These are phyloP conservation scores for Diaporthe sp. DNA, from an alignment of 2,329 filamentous ascomycete genomes.

Conservation along the genomic window DNA sequence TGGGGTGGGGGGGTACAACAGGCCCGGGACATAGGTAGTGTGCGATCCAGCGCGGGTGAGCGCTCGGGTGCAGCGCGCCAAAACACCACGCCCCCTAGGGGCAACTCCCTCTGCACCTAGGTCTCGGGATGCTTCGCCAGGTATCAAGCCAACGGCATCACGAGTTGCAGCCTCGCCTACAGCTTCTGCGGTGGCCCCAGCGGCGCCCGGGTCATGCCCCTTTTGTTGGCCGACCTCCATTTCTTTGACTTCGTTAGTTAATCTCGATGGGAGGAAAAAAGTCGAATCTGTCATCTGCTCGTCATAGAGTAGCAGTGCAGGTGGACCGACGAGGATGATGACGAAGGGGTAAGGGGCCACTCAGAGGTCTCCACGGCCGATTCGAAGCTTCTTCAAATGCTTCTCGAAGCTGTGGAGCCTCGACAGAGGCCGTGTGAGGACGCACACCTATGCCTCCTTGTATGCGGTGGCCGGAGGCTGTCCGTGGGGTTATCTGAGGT, in stretches of 20 bases:
- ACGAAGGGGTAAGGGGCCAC: slow-evolving; percentile 16
- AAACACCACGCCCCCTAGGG: background rate
- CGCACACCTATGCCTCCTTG: background rate
- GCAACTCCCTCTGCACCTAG: too few species aligned
- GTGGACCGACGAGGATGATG: slow-evolving; percentile 28
- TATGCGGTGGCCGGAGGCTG: background rate
- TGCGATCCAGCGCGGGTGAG: too few species aligned
- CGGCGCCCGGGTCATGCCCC: background rate
- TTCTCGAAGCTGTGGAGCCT: slow-evolving; percentile 15
- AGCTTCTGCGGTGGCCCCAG: background rate
- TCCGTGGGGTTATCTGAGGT: slow-evolving; percentile 10
- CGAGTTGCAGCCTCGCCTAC: slow-evolving; percentile 2
- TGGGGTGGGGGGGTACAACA: background rate
- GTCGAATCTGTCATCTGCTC: slow-evolving; percentile 3
- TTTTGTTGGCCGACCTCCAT: slow-evolving; percentile 8
- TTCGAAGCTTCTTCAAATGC: slow-evolving; percentile 6
- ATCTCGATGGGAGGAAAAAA: background rate
- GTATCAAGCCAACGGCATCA: background rate
- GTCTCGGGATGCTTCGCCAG: background rate
- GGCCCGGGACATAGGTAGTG: background rate
- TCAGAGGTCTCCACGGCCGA: slow-evolving; percentile 1
- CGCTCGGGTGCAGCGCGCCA: background rate
- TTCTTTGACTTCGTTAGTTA: slow-evolving; percentile 16
- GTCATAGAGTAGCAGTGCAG: slow-evolving; percentile 19
- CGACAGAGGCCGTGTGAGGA: slow-evolving; percentile 12